Conservation (phyloP, 495 filamentous ascomycete genomes). For the Pseudomonodictys pantanalensis region DNA sequence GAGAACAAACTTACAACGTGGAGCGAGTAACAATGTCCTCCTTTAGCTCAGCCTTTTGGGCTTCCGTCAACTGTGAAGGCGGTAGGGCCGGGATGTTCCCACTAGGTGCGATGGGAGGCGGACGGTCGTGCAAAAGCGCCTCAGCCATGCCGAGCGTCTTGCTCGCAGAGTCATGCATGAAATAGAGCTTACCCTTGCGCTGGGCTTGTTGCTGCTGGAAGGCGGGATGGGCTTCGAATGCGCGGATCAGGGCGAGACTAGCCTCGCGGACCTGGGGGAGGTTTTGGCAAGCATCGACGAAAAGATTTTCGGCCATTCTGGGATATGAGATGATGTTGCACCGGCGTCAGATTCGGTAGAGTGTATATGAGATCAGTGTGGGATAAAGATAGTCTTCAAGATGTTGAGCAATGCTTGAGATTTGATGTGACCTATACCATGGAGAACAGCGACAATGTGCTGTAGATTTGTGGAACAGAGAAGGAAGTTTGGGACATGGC, state of each 20-base stretch:
- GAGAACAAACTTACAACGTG: too few species aligned
- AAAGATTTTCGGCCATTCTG: neutral
- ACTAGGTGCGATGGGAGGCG: constrained; percentile 4
- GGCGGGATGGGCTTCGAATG: constrained; percentile 16
- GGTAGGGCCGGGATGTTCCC: neutral
- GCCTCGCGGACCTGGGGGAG: neutral
- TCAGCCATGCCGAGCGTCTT: constrained; percentile 12
- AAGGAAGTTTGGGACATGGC: too few species aligned
- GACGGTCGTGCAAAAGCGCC: constrained; percentile 1
- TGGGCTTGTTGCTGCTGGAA: constrained; percentile 4
- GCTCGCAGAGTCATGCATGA: constrained; percentile 15
- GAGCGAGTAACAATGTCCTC: too few species aligned
- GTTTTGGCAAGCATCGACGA: neutral
- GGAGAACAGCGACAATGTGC: too few species aligned
- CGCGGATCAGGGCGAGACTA: constrained; percentile 2
- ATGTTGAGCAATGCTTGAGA: neutral
- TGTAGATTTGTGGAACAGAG: too few species aligned
- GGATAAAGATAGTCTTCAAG: too few species aligned
- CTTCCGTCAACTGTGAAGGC: neutral
- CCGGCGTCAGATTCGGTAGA: too few species aligned
- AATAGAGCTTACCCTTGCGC: constrained; percentile 5
- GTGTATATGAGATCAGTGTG: too few species aligned
- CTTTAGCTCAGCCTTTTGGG: neutral
- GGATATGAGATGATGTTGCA: neutral
- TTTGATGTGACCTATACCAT: too few species aligned